Percentiles rank a stretch among this genome's conserved stretches.
Evolutionary conservation across 1,284 basidiomycete genomes (phyloP).

Genomic region (Ganoderma multipileum): DNA sequence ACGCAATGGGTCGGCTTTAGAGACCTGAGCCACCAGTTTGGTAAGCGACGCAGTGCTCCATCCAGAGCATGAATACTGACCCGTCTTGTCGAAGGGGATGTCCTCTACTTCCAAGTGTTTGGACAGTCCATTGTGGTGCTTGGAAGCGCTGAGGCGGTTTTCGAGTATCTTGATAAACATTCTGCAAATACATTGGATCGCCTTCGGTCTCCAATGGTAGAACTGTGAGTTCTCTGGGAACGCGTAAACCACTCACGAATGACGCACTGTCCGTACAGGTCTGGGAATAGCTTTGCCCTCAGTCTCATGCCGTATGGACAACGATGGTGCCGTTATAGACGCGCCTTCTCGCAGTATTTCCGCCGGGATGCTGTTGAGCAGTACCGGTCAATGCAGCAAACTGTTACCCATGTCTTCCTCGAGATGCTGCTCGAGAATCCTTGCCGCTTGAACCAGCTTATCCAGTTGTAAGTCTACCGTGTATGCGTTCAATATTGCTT

Average conservation of each 20-base stretch:
- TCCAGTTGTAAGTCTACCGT: slow-evolving; percentile 4
- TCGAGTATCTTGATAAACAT: slow-evolving; percentile 24
- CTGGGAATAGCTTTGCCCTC: slow-evolving; percentile 4
- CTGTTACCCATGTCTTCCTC: background rate
- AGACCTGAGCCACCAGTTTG: slow-evolving; percentile 4
- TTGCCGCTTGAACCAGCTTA: background rate
- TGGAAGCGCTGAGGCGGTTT: slow-evolving; percentile 12
- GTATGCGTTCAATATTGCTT: too few relatives aligned
- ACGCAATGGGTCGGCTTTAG: slow-evolving; percentile 11
- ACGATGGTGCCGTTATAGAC: slow-evolving; percentile 14
- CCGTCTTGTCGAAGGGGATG: slow-evolving; percentile 20
- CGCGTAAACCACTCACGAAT: background rate
- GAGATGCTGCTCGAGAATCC: background rate
- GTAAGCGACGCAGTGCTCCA: background rate
- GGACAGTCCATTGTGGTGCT: slow-evolving; percentile 35
- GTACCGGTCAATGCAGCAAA: background rate
- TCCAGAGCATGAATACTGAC: background rate
- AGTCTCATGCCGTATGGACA: slow-evolving; percentile 14
- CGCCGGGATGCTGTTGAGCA: background rate
- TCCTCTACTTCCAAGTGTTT: slow-evolving; percentile 34
- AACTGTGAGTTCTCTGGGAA: slow-evolving; percentile 6
- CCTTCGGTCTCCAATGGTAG: background rate
- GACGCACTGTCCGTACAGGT: background rate
- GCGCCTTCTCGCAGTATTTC: slow-evolving; percentile 13
- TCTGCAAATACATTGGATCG: slow-evolving; percentile 26